Evolutionary conservation across 140 eudicot species (phyloP), one percentile per base, ranked within the genome.

Genomic region (Stevia rebaudiana): DNA sequence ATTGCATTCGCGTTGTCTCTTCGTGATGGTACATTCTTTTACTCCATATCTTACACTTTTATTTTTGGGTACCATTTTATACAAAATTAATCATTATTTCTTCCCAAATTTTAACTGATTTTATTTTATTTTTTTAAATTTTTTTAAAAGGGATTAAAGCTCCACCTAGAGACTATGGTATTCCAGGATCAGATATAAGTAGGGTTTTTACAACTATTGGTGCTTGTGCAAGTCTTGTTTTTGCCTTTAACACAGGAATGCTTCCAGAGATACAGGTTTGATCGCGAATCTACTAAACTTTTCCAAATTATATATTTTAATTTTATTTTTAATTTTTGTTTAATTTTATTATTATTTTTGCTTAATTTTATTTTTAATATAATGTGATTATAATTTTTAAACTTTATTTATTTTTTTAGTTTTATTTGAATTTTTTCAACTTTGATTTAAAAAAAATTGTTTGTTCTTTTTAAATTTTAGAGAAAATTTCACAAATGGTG

Each of bases 241-340:
- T 92, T 63, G 86, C 95, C 28, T 92, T 92, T 69, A 92, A 92
- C 71, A 92, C 99, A 24, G 99, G 99, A 76, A 94, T 94, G 99
- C 94, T 94, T 43, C 99, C 99, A 23, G 99, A 94, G 76, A 94
- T 94, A 43, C 99, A 94, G 98, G 98, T 91, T 25, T 0, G 18
- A 42, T 33, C 44, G 11, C 17, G 8, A 28, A 24, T 17, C 63
- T 30, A 55, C 16, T 5, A 31, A n/a, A n/a, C n/a, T n/a, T n/a
- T n/a, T n/a, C n/a, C n/a, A n/a, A n/a, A n/a, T n/a, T n/a, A n/a
- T n/a, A n/a, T n/a, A n/a, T n/a, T n/a, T n/a, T n/a, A n/a, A n/a
- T n/a, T n/a, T n/a, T n/a, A n/a, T n/a, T n/a, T n/a, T n/a, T n/a
- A n/a, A n/a, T n/a, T n/a, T n/a, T n/a, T n/a, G n/a, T n/a, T n/a